Percentiles rank a stretch among this genome's conserved stretches.
These are phyloP conservation scores for Nepenthes mirabilis DNA, from an alignment of 148 eudicot genomes.

Conservation along the genomic window DNA sequence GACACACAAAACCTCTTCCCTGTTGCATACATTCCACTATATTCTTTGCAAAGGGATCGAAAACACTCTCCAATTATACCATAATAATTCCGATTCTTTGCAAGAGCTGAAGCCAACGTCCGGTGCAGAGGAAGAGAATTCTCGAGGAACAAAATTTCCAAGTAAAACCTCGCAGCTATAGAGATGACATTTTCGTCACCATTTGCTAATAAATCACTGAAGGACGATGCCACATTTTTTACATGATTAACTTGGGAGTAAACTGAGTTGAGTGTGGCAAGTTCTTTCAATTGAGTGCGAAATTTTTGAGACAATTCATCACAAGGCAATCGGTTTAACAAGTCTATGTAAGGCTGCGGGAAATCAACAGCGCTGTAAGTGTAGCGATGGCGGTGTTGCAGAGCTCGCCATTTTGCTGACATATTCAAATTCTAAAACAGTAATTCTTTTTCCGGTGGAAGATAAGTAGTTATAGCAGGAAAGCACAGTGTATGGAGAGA, in stretches of 20 bases:
- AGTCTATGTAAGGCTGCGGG: slow-evolving; percentile 42
- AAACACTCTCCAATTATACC: slow-evolving; percentile 41
- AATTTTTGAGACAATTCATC: slow-evolving; percentile 12
- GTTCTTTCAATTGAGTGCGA: slow-evolving; percentile 23
- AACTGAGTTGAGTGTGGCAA: slow-evolving; percentile 55
- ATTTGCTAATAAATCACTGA: slow-evolving; percentile 26
- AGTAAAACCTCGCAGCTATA: slow-evolving; percentile 35
- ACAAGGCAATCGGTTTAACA: slow-evolving; percentile 25
- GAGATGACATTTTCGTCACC: slow-evolving; percentile 23
- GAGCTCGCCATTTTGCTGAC: slow-evolving; percentile 97
- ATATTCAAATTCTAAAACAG: slow-evolving; percentile 14
- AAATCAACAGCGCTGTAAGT: slow-evolving; percentile 71
- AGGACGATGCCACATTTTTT: slow-evolving; percentile 52
- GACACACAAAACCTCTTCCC: slow-evolving; percentile 79
- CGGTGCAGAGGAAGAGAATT: slow-evolving; percentile 66
- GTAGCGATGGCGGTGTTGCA: slow-evolving; percentile 95
- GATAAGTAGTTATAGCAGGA: no score
- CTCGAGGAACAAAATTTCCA: slow-evolving; percentile 72
- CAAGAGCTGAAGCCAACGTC: slow-evolving; percentile 51
- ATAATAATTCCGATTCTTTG: slow-evolving; percentile 32
- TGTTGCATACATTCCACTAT: slow-evolving; percentile 28
- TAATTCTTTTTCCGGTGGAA: no score
- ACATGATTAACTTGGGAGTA: slow-evolving; percentile 64
- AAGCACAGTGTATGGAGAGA: no score
- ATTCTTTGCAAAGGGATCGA: slow-evolving; percentile 52